Evolutionary conservation across 2,329 filamentous ascomycete genomes (phyloP).

Genomic region (Penicillium sp.): DNA sequence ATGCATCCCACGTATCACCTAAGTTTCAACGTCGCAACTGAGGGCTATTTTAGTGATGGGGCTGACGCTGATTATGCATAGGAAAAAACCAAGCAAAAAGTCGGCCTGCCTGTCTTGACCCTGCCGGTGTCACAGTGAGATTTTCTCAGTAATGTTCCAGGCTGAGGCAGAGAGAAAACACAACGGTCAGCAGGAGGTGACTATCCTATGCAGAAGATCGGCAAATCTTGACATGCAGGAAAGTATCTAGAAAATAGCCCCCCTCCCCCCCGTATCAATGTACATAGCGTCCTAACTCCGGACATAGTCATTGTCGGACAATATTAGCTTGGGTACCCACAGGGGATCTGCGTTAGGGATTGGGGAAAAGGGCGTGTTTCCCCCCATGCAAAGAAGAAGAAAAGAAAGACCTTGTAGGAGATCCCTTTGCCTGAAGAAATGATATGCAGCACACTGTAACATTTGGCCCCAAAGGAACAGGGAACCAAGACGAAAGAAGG

Average conservation of each 20-base stretch:
- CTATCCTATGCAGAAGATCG: not conserved
- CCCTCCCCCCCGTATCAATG: not conserved
- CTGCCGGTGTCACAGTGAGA: slow-evolving; percentile 7
- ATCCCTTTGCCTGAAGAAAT: not conserved
- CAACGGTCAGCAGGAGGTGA: slow-evolving; percentile 9
- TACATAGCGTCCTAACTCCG: not conserved
- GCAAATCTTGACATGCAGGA: not conserved
- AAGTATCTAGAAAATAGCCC: not conserved
- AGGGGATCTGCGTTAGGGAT: not conserved
- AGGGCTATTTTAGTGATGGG: not conserved
- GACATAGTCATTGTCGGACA: not conserved
- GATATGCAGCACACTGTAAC: not conserved
- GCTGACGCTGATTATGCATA: not conserved
- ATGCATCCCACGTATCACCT: slow-evolving; percentile 1
- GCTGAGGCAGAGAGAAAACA: slow-evolving; percentile 9
- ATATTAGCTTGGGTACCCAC: not conserved
- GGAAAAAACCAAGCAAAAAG: not conserved
- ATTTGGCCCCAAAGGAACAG: not conserved
- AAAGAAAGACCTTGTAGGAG: not conserved
- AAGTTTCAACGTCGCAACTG: slow-evolving; percentile 1
- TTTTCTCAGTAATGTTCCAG: slow-evolving; percentile 10
- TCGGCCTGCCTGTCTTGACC: not conserved
- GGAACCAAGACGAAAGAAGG: not conserved
- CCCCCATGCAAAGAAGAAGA: too few relatives aligned
- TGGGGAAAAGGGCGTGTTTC: not conserved